Evolutionary conservation across 148 eudicot genomes (phyloP), one percentile per base, ranked within the genome.

Genomic region (Silene conica): DNA sequence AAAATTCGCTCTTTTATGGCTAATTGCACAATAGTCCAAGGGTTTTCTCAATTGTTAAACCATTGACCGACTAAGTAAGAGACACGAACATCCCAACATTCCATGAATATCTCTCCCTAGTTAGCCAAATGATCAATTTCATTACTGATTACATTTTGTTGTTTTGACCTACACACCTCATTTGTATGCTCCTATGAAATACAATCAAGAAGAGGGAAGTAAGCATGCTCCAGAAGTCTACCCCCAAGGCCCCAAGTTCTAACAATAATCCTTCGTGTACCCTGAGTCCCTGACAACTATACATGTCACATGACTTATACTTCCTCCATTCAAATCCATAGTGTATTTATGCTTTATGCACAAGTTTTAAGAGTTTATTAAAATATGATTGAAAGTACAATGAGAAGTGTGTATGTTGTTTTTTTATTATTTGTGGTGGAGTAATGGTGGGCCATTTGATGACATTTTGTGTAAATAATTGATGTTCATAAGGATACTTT

Each of bases 141-240:
- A 57, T 18, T n/a, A 57, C 60, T 57, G 8, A 19, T 19, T n/a
- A 19, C 60, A 16, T 57, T 3, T 57, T 57, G 5, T 57, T 7
- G 60, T 57, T 57, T 57, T 57, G 60, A 57, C 20, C 60, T 57
- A 57, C 22, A 57, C 60, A 57, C 21, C 60, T 57, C 21, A 57
- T 57, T 57, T 57, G 60, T 18, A 38, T 57, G 22, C 20, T 38
- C 16, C 20, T 4, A 6, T 1, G 63, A 60, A 21, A 14, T 60
- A 7, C 26, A 63, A 63, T 13, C 66, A 28, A 50, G 55, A 14
- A 28, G 67, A 6, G 43, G 6, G 67, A 34, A 28, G 41, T 15
- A 63, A 20, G 1, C 41, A 63, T 28, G 31, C 67, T 25, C 8
- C 31, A 63, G 63, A 10, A 1, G 14, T 21, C 23, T 12, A 60